Conservation (phyloP, 1,139 yeast species). For the Ogataea hybrid region DNA sequence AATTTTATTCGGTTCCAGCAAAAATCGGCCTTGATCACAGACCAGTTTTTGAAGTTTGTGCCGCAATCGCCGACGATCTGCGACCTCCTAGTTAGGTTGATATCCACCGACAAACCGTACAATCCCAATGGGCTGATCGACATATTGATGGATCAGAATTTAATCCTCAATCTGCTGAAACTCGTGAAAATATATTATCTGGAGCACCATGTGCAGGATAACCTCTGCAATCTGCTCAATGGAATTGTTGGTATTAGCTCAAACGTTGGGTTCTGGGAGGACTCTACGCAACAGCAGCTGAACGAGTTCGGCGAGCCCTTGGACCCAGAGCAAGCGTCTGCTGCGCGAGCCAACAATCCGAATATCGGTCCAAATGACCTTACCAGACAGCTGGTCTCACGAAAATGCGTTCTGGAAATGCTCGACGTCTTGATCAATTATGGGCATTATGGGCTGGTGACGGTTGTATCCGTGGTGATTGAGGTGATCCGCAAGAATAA, state of each 20-base stretch:
- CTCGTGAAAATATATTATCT: conserved; percentile 26
- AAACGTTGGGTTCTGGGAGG: conserved; percentile 36
- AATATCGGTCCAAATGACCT: conserved; percentile 96
- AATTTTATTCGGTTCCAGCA: conserved; percentile 48
- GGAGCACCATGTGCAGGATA: conserved; percentile 34
- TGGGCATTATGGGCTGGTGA: conserved; percentile 80
- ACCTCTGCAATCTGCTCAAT: conserved; percentile 31
- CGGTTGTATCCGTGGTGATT: conserved; percentile 93
- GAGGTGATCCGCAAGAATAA: conserved; percentile 94
- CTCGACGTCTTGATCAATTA: conserved; percentile 80
- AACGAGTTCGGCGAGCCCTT: conserved; percentile 27
- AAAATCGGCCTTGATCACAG: conserved; percentile 52
- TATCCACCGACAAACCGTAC: conserved; percentile 77
- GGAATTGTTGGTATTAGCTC: conserved; percentile 35
- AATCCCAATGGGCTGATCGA: conserved; percentile 72
- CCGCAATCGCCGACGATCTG: conserved; percentile 75
- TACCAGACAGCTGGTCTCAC: conserved; percentile 83
- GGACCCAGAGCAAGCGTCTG: conserved; percentile 21
- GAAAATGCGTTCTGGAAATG: conserved; percentile 59
- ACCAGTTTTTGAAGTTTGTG: conserved; percentile 63
- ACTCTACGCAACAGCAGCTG: conserved; percentile 23
- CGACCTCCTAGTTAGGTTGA: conserved; percentile 73
- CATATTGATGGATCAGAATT: conserved; percentile 59
- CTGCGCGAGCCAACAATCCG: conserved; percentile 50
- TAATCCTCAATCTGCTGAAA: conserved; percentile 41